Evolutionary conservation across 169 alveolate genomes (phyloP).

Genomic region (Cryptosporidium sp.): DNA sequence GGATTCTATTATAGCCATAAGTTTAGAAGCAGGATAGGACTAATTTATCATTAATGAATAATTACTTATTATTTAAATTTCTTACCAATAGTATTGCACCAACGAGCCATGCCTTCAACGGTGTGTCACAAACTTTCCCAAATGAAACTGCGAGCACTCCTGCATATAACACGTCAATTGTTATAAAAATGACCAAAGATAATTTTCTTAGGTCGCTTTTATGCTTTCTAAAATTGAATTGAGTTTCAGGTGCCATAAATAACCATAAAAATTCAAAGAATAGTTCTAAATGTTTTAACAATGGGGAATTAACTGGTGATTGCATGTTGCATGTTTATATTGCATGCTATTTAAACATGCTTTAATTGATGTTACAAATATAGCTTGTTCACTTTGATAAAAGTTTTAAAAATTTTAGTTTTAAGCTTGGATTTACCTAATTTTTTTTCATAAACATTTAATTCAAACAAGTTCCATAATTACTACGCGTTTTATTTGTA

Average conservation of each 20-base stretch:
- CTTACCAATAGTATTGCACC: conserved; percentile 74
- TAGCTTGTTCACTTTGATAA: background rate
- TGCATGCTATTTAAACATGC: conserved; percentile 17
- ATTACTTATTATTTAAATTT: background rate
- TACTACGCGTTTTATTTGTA: too few species aligned
- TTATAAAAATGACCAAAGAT: conserved; percentile 48
- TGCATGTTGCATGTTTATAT: conserved; percentile 74
- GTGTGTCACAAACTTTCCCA: conserved; percentile 70
- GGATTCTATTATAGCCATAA: conserved; percentile 28
- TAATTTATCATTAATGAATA: background rate
- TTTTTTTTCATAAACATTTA: too few species aligned
- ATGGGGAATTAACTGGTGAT: background rate
- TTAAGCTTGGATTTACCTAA: background rate
- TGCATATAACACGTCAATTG: conserved; percentile 36
- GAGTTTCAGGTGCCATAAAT: conserved; percentile 46
- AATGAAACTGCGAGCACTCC: conserved; percentile 42
- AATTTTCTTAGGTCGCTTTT: conserved; percentile 54
- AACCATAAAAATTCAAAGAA: background rate
- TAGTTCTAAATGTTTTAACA: background rate
- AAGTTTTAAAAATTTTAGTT: background rate
- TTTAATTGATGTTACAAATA: background rate
- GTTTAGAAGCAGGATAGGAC: conserved; percentile 71
- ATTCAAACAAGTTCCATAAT: too few species aligned
- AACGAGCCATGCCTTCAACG: conserved; percentile 61
- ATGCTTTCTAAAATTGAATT: conserved; percentile 45